phyloP scores from a whole-genome alignment of 1,284 basidiomycete genomes.

The Porogramme epimiltina region DNA sequence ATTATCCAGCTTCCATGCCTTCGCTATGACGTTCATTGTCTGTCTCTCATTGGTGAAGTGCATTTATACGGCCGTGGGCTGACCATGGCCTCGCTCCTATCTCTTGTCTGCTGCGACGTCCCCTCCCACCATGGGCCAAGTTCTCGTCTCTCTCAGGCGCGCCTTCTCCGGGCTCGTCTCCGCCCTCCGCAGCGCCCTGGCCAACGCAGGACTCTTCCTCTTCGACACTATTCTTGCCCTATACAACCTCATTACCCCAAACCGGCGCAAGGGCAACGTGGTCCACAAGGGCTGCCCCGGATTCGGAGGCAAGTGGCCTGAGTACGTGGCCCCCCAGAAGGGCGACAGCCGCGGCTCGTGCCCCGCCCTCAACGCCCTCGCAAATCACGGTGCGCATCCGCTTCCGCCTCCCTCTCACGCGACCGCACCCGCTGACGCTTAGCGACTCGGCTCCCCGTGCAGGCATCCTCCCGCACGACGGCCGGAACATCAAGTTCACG shows the following conservation, averaged over 20 bases:
- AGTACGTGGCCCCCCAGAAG: constrained; percentile 54
- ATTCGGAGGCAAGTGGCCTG: constrained; percentile 69
- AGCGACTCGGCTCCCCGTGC: background rate
- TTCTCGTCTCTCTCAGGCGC: constrained; percentile 15
- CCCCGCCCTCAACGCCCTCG: constrained; percentile 73
- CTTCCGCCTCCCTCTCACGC: background rate
- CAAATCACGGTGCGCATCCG: constrained; percentile 68
- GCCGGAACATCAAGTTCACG: constrained; percentile 65
- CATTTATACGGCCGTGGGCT: too few species aligned
- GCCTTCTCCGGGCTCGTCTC: constrained; percentile 19
- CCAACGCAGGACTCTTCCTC: constrained; percentile 19
- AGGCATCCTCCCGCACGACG: constrained; percentile 71
- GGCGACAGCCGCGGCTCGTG: constrained; percentile 71
- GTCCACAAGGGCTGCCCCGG: constrained; percentile 60
- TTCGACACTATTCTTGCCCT: constrained; percentile 53
- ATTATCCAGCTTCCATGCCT: too few species aligned
- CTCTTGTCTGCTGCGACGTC: too few species aligned
- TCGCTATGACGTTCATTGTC: too few species aligned
- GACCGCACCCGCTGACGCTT: background rate
- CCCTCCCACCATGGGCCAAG: constrained; percentile 11
- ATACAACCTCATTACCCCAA: constrained; percentile 55
- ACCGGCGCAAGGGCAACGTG: constrained; percentile 51
- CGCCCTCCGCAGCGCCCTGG: constrained; percentile 12
- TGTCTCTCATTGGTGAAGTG: too few species aligned
- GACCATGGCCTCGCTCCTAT: background rate